These are phyloP conservation scores for Venturia nashicola DNA, from an alignment of 2,329 filamentous ascomycete genomes.

Conservation along the genomic window DNA sequence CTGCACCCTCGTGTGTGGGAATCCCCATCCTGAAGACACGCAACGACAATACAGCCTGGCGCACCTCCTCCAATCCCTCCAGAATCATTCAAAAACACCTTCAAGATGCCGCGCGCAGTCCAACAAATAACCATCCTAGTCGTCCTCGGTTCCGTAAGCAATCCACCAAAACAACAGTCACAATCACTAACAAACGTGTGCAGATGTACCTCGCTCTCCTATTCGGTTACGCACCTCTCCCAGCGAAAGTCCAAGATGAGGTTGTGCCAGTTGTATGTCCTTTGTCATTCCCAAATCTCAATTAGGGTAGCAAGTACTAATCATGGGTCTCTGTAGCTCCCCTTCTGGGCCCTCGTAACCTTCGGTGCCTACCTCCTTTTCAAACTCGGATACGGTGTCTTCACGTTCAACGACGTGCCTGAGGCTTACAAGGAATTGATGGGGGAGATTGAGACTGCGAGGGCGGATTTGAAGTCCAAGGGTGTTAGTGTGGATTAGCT, in stretches of 20 bases:
- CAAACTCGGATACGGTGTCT: conserved; percentile 81
- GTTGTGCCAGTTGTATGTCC: conserved; percentile 75
- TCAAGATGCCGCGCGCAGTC: conserved; percentile 76
- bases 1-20: too few species aligned
- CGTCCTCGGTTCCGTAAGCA: conserved; percentile 71
- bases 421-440: conserved; percentile 83
- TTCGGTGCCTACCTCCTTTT: conserved; percentile 88
- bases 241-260: conserved; percentile 64
- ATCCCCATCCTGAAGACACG: not conserved
- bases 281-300: not conserved
- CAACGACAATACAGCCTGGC: not conserved
- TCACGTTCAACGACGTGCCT: conserved; percentile 94
- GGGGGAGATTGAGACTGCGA: conserved; percentile 67
- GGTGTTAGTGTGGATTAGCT: conserved; percentile 67
- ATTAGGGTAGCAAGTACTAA: too few species aligned
- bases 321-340: conserved; percentile 46
- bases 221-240: conserved; percentile 71
- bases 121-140: conserved; percentile 84
- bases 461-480: conserved; percentile 57
- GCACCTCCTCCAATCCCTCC: not conserved
- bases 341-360: conserved; percentile 82
- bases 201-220: conserved; percentile 84
- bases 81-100: not conserved
- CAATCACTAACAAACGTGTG: conserved; percentile 14
- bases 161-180: conserved; percentile 3